Conservation (phyloP, 495 filamentous ascomycete genomes). For the Cercophora newfieldiana region DNA sequence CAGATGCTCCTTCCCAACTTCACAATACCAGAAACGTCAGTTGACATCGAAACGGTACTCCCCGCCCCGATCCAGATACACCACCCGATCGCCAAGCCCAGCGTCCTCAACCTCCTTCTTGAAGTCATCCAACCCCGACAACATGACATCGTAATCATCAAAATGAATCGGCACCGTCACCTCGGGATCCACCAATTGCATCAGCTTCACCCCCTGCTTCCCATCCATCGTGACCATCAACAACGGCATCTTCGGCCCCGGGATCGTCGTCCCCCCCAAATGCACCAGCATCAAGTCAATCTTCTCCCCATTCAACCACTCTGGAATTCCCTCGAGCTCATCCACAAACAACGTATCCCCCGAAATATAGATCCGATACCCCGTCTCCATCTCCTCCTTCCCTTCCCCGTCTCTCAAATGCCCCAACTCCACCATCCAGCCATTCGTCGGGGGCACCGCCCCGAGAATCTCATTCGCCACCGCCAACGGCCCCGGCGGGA, state of each 20-base stretch:
- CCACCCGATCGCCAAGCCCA: constrained; percentile 52
- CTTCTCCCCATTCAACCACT: constrained; percentile 40
- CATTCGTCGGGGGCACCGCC: constrained; percentile 70
- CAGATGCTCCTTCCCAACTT: too few relatives aligned
- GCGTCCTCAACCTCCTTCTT: constrained; percentile 54
- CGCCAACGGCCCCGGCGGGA: constrained; percentile 53
- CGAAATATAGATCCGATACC: constrained; percentile 70
- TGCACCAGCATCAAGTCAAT: constrained; percentile 71
- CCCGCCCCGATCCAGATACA: constrained; percentile 64
- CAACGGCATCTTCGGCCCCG: constrained; percentile 54
- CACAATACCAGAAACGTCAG: neutral
- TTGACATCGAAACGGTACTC: constrained; percentile 56
- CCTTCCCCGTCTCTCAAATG: constrained; percentile 24
- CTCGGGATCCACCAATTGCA: constrained; percentile 61
- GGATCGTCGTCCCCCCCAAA: constrained; percentile 67
- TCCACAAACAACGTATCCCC: constrained; percentile 69
- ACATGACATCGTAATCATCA: constrained; percentile 67
- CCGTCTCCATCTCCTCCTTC: constrained; percentile 40
- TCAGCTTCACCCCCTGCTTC: constrained; percentile 60
- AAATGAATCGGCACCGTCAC: constrained; percentile 70
- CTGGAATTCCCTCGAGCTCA: constrained; percentile 61
- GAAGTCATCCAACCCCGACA: constrained; percentile 62
- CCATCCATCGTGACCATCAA: constrained; percentile 77
- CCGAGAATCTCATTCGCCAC: constrained; percentile 57
- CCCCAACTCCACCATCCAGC: constrained; percentile 70